phyloP scores from a whole-genome alignment of 2,329 filamentous ascomycete species.

The Apiospora phragmitis region DNA sequence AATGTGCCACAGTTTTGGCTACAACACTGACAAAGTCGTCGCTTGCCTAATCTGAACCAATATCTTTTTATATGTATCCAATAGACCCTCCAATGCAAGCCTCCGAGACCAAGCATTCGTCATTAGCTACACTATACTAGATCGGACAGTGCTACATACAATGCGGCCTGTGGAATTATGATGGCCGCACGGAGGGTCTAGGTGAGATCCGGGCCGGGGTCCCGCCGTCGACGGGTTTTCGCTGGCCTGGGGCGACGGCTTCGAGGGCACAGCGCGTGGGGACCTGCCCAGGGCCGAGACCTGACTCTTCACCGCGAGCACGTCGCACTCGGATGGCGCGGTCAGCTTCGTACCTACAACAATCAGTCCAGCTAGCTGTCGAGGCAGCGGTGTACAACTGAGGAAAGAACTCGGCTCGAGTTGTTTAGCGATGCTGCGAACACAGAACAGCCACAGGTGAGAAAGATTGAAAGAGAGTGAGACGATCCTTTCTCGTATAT shows the following conservation, averaged over 20 bases:
- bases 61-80: background rate
- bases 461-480: background rate
- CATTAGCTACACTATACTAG: no score
- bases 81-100: background rate
- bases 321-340: constrained; percentile 44
- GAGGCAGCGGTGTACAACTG: background rate
- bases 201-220: background rate
- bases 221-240: constrained; percentile 4
- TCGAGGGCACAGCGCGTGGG: constrained; percentile 29
- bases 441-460: background rate
- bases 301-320: constrained; percentile 47
- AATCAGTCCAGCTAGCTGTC: constrained; percentile 32
- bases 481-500: background rate
- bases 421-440: background rate
- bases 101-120: no score
- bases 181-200: no score
- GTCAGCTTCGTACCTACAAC: constrained; percentile 51
- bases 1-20: background rate
- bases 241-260: constrained; percentile 31
- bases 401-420: background rate
- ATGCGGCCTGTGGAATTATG: no score
- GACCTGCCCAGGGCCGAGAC: constrained; percentile 37
- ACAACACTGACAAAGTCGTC: background rate
- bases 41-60: background rate
- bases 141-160: no score